Evolutionary conservation across 1,284 basidiomycete genomes (phyloP), one percentile per base, ranked within the genome.

Genomic region (Porogramme epimiltina): DNA sequence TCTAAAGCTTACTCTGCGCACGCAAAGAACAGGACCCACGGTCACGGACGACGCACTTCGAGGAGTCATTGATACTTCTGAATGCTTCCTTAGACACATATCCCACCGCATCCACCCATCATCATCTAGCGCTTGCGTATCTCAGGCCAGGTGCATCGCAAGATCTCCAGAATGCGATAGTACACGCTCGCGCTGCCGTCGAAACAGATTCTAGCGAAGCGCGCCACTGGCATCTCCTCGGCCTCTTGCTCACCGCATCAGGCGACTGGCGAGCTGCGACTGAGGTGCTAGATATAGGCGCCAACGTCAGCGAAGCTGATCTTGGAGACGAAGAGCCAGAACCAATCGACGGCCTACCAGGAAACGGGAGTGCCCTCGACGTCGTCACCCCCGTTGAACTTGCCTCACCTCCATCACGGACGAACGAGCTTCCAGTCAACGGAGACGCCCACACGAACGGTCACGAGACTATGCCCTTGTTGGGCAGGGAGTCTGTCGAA

Each of bases 141-240:
- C 80, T 90, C 10, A 82, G 87, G 47, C 77, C 82, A 0, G 81
- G 84, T 4, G 73, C 77, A 2, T 70, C 79, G n/a, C 82, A 88
- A 24, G 82, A 92, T 57, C 73, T 95, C 19, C 75, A 81, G 25
- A 72, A 78, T 4, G 94, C 94, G 0, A 77, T 90, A 2, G 71
- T 80, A 8, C 76, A 84, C 38, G 90, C 92, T 0, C 84, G 90
- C 11, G 70, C 76, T 11, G 91, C 93, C 0, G 82, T 96, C 10
- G 92, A 95, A 69, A 78, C 81, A 3, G 86, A 90, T 48, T 77
- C 89, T 0, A 73, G 73, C 22, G 87, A 91, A 60, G 78, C 91
- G 23, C 81, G 91, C 37, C 85, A 90, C 50, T 98, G 95, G 96
- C 96, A 98, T 70, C 78, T 98, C 16, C 79, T 98, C 0, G 92